Evolutionary conservation across 352 stramenopile genomes (phyloP), one percentile per base, ranked within the genome.

Genomic region (Phytophthora citricola): DNA sequence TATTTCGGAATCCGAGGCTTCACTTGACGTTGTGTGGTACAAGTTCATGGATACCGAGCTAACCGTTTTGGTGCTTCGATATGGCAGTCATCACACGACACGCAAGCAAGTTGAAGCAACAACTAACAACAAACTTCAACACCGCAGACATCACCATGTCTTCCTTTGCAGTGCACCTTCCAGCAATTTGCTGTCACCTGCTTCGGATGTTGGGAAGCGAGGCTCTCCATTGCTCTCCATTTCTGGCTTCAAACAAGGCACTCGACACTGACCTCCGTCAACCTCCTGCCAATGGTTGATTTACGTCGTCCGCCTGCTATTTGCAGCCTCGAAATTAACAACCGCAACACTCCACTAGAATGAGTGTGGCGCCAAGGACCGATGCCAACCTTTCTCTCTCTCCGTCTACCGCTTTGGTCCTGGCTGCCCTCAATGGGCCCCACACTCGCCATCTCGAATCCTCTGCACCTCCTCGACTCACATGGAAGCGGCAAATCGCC

Each of bases 351-450:
- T 36, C 9, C 8, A 36, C 31, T 43, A 53, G 29, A 43, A 61
- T 56, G 50, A 56, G 59, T 22, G 41, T 67, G 22, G 15, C 17
- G 14, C 50, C 49, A 26, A 56, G 26, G n/a, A n/a, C 1, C 32
- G 38, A 45, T 27, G 3, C 7, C 22, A 51, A 50, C 2, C 24
- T 8, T n/a, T 39, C 24, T 27, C 15, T 29, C 22, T 9, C n/a
- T 3, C 5, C 14, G 8, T 17, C 43, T 50, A 1, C 55, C 22
- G 10, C 29, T 8, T 5, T 40, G 22, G 34, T 40, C 15, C 27
- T 4, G 24, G 47, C 12, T 54, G 11, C 7, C 44, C 49, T 31
- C 11, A 15, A 46, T 46, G 44, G 44, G 43, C 55, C 32, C n/a
- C 43, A 49, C 17, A 6, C 22, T 9, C 43, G 10, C 43, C 27